phyloP scores from a whole-genome alignment of 2,329 filamentous ascomycete species.

The Cryphonectria carpinicola region DNA sequence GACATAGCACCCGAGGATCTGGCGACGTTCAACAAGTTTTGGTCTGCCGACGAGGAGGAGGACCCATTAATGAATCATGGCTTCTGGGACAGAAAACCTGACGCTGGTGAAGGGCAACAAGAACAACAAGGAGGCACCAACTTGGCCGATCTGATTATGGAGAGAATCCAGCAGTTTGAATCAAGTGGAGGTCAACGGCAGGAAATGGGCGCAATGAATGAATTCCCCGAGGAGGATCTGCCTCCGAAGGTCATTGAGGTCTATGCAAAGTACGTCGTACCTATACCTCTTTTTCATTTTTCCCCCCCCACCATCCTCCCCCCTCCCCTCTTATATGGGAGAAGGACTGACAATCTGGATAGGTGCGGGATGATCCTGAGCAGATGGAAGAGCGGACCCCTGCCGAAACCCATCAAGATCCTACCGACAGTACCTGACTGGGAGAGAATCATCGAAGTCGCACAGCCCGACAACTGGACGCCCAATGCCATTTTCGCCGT shows the following conservation, averaged over 20 bases:
- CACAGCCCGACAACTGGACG: slow-evolving; percentile 56
- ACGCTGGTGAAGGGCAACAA: slow-evolving; percentile 46
- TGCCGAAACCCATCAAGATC: slow-evolving; percentile 98
- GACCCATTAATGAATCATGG: slow-evolving; percentile 74
- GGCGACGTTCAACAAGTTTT: slow-evolving; percentile 88
- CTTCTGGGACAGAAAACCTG: slow-evolving; percentile 46
- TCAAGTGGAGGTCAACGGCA: slow-evolving; percentile 53
- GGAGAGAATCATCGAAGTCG: slow-evolving; percentile 85
- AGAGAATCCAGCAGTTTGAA: slow-evolving; percentile 93
- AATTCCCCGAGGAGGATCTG: slow-evolving; percentile 73
- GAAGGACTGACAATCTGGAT: slow-evolving; percentile 19
- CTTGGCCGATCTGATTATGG: slow-evolving; percentile 87
- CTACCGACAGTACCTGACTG: slow-evolving; percentile 90
- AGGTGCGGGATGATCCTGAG: slow-evolving; percentile 87
- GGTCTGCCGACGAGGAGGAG: slow-evolving; percentile 70
- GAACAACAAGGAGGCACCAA: slow-evolving; percentile 65
- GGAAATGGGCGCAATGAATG: slow-evolving; percentile 67
- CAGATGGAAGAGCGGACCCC: slow-evolving; percentile 92
- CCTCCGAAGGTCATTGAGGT: slow-evolving; percentile 93
- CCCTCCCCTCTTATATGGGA: slow-evolving; percentile 23
- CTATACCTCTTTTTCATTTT: no score
- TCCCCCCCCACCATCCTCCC: neutral
- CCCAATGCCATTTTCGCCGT: slow-evolving; percentile 81
- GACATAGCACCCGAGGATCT: slow-evolving; percentile 90
- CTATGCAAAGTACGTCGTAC: slow-evolving; percentile 73